Evolutionary conservation across 2,329 filamentous ascomycete species (phyloP), one percentile per base, ranked within the genome.

Genomic region (Exserohilum rostratum): DNA sequence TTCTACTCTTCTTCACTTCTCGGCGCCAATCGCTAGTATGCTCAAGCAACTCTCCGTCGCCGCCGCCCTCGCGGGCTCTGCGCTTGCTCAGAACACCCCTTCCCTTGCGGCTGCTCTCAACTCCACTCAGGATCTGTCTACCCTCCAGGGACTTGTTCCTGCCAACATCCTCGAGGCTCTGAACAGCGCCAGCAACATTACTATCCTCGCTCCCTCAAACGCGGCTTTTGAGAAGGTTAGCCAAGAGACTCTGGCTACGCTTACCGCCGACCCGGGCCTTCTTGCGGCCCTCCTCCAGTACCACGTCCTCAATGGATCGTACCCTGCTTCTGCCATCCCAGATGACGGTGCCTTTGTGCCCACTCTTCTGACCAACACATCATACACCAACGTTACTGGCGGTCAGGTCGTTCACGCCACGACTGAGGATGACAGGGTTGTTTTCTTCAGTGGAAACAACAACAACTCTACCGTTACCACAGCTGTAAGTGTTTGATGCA

Each of bases 161-260:
- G 55, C 62, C 18, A 68, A 73, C 45, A 74, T 83, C 15, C 53
- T 78, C 12, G 35, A 64, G 10, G 54, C 71, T 3, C 69, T 85
- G 29, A 65, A 67, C 31, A 64, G 61, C 22, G 71, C 78, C 3
- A 61, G 65, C 12, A 84, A 87, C 65, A 76, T 87, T 53, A 88
- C 86, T 6, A 73, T 86, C 33, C 77, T 87, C 5, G 84, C 85
- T 0, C 84, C 84, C 0, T 81, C 76, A 66, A 85, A 87, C 65
- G 65, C 78, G 10, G 84, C 83, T 0, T 75, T 83, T 38, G 48
- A 61, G 18, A 62, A 65, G 11, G 65, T 81, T 35, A 61, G 79
- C 15, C 76, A 77, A 46, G 71, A 73, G 2, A 70, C 72, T 2
- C 62, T 74, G 2, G 51, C 61, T 10, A 62, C 66, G 4, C 58